A percentile compares a stretch with the other conserved stretches of the same genome.
Evolutionary conservation across 2,329 filamentous ascomycete genomes (phyloP).

Genomic region (Ophiostoma himal-ulmi): DNA sequence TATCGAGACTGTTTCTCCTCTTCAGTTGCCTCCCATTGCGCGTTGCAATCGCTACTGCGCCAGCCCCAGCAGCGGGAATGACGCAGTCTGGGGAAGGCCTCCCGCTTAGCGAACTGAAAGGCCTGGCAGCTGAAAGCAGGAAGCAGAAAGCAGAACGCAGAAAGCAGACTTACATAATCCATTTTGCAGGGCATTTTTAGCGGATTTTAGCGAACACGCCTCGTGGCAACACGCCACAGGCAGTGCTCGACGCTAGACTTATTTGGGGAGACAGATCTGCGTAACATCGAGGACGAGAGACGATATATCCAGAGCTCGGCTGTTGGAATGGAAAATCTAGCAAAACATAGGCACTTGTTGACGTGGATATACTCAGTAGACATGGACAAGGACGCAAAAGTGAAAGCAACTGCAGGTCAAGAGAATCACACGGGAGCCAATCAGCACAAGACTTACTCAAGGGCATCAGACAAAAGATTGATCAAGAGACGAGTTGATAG

Average conservation of each 20-base stretch:
- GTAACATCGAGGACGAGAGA: neutral
- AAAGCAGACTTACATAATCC: neutral
- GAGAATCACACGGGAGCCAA: too few relatives aligned
- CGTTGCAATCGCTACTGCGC: neutral
- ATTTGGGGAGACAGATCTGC: neutral
- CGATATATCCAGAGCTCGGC: neutral
- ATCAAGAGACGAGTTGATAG: neutral
- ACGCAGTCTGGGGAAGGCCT: slow-evolving; percentile 14
- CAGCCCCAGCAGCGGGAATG: slow-evolving; percentile 4
- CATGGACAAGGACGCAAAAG: too few relatives aligned
- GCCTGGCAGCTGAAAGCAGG: neutral
- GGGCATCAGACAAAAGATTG: too few relatives aligned
- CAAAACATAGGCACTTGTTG: too few relatives aligned
- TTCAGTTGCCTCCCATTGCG: slow-evolving; percentile 2
- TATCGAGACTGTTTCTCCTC: neutral
- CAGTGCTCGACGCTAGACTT: neutral
- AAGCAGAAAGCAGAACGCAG: neutral
- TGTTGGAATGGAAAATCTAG: too few relatives aligned
- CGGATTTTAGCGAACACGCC: neutral
- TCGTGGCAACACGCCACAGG: neutral
- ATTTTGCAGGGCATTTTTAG: neutral
- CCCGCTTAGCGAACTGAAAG: neutral
- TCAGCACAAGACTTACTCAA: too few relatives aligned
- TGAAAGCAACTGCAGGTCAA: too few relatives aligned
- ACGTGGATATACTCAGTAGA: too few relatives aligned